These are phyloP conservation scores for Mortierella sp. DNA, from an alignment of 371 early-diverging fungal species.

Conservation along the genomic window DNA sequence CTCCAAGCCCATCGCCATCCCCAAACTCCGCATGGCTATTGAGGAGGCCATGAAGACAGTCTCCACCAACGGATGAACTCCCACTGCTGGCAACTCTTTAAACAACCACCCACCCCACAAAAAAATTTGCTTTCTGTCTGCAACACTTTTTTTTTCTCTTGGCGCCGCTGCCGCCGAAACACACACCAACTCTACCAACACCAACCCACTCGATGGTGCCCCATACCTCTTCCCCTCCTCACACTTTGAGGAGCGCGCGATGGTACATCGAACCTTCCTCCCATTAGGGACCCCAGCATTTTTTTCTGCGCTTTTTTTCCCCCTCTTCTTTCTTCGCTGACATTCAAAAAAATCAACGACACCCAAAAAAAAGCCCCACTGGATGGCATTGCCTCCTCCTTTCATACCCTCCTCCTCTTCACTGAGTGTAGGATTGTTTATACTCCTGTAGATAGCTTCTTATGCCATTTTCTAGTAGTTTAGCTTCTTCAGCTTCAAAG, in stretches of 20 bases:
- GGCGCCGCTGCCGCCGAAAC: slow-evolving; percentile 10
- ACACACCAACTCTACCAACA: neutral
- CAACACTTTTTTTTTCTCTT: slow-evolving; percentile 17
- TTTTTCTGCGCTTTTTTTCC: slow-evolving; percentile 6
- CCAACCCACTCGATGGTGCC: neutral
- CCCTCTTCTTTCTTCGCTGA: neutral
- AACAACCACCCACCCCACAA: slow-evolving; percentile 12
- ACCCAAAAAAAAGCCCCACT: slow-evolving; percentile 8
- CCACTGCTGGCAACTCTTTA: neutral
- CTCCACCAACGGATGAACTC: slow-evolving; percentile 30
- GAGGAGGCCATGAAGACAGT: slow-evolving; percentile 48
- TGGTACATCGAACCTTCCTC: neutral
- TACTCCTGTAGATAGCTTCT: slow-evolving; percentile 17
- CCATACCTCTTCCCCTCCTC: neutral
- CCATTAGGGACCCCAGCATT: neutral
- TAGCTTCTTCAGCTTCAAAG: neutral
- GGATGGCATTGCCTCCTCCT: neutral
- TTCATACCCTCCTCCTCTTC: slow-evolving; percentile 9
- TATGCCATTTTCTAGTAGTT: slow-evolving; percentile 2
- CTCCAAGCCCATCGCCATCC: slow-evolving; percentile 55
- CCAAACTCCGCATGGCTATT: slow-evolving; percentile 54
- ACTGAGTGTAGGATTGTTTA: neutral
- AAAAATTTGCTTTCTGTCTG: slow-evolving; percentile 24
- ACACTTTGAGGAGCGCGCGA: neutral
- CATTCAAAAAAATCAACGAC: slow-evolving; percentile 10